These are phyloP conservation scores for Phytophthora pini DNA, from an alignment of 352 stramenopile genomes.

Conservation along the genomic window DNA sequence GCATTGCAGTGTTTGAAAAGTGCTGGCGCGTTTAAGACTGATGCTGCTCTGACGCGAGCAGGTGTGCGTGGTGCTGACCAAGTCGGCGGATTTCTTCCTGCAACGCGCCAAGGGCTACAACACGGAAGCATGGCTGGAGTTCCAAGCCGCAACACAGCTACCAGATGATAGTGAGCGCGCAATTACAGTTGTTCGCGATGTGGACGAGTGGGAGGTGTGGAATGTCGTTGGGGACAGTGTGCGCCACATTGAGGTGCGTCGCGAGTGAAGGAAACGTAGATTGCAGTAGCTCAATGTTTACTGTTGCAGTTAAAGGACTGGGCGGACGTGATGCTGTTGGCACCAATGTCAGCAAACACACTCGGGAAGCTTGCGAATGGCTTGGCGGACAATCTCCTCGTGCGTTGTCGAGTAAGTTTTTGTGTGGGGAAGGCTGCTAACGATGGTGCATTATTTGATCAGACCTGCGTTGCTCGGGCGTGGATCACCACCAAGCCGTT, in stretches of 20 bases:
- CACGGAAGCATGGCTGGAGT: constrained; percentile 45
- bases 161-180: background rate
- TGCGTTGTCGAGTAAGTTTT: constrained; percentile 29
- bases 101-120: constrained; percentile 82
- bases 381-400: constrained; percentile 95
- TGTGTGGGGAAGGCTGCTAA: constrained; percentile 5
- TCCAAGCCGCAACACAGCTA: constrained; percentile 40
- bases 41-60: constrained; percentile 20
- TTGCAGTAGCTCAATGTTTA: background rate
- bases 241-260: constrained; percentile 86
- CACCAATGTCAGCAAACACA: constrained; percentile 92
- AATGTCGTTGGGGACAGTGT: constrained; percentile 82
- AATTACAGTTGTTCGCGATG: constrained; percentile 69
- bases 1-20: background rate
- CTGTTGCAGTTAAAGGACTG: constrained; percentile 92
- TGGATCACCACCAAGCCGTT: constrained; percentile 95
- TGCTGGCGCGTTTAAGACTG: background rate
- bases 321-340: constrained; percentile 92
- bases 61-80: constrained; percentile 86
- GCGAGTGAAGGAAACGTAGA: background rate
- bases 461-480: constrained; percentile 92
- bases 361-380: constrained; percentile 93
- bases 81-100: constrained; percentile 85
- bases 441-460: background rate
- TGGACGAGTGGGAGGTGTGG: constrained; percentile 88